Conservation (phyloP, 2,329 filamentous ascomycete species). For the Diaporthe velutina region DNA sequence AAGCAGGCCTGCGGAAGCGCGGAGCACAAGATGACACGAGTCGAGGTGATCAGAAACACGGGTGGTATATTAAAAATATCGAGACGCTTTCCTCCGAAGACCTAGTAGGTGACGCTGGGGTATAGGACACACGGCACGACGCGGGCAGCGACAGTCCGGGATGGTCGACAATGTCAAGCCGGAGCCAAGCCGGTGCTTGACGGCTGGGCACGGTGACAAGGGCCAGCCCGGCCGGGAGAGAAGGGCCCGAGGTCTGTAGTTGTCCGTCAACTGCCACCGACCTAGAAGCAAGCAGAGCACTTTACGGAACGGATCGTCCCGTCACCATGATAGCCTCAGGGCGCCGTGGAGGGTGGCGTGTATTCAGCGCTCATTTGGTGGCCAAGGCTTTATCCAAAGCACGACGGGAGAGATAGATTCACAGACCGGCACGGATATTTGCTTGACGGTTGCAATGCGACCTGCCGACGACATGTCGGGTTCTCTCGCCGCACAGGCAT, state of each 20-base stretch:
- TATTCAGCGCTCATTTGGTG: not conserved
- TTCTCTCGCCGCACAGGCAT: not conserved
- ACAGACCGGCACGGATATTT: not conserved
- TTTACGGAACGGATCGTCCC: slow-evolving; percentile 26
- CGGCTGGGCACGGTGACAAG: not conserved
- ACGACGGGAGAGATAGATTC: no score
- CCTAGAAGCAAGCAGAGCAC: not conserved
- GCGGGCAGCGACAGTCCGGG: not conserved
- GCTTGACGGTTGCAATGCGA: not conserved
- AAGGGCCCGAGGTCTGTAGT: not conserved
- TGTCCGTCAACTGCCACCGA: not conserved
- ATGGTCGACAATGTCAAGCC: slow-evolving; percentile 1
- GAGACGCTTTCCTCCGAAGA: not conserved
- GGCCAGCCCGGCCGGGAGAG: slow-evolving; percentile 10
- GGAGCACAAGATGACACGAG: not conserved
- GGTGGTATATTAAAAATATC: not conserved
- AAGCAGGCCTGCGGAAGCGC: not conserved
- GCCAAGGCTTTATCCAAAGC: not conserved
- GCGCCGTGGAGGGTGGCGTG: not conserved
- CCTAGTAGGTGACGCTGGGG: not conserved
- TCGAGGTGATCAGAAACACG: not conserved
- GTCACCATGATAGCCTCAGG: not conserved
- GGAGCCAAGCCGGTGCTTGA: slow-evolving; percentile 12
- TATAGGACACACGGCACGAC: not conserved
- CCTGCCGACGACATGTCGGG: not conserved